Conservation (phyloP, 352 stramenopile species). For the Pythium phragmitis region DNA sequence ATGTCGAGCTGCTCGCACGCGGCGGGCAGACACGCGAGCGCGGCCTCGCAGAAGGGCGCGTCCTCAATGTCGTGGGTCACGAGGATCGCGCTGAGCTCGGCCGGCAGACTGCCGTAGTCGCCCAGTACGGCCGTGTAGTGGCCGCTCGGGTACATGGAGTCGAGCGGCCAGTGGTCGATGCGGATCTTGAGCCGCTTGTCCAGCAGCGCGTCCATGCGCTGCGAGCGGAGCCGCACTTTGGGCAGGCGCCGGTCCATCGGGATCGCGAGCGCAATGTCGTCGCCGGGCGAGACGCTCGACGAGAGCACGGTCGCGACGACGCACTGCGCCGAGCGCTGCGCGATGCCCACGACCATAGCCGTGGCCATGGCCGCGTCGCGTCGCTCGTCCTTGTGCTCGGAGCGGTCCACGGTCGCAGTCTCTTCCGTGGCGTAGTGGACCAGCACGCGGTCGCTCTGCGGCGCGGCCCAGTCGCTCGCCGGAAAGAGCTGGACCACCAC, state of each 20-base stretch:
- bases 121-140: conserved; percentile 82
- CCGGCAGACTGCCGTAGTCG: conserved; percentile 55
- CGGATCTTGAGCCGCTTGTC: conserved; percentile 84
- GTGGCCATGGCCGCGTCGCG: conserved; percentile 43
- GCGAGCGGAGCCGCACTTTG: conserved; percentile 79
- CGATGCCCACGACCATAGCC: conserved; percentile 82
- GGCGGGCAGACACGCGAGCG: conserved; percentile 80
- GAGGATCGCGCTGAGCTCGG: conserved; percentile 80
- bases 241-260: conserved; percentile 81
- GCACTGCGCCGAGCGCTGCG: conserved; percentile 66
- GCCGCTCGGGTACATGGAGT: conserved; percentile 77
- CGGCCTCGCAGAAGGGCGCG: conserved; percentile 80
- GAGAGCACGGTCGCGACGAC: conserved; percentile 76
- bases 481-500: conserved; percentile 94
- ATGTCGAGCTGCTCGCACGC: conserved; percentile 44
- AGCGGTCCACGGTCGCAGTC: conserved; percentile 19
- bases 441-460: conserved; percentile 58
- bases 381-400: neutral
- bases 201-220: conserved; percentile 67
- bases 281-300: conserved; percentile 49
- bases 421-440: conserved; percentile 75
- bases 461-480: conserved; percentile 70
- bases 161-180: conserved; percentile 73
- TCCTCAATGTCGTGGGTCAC: conserved; percentile 84
- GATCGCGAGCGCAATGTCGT: conserved; percentile 76